phyloP scores from a whole-genome alignment of 1,284 basidiomycete genomes.

The Bondarzewia mesenterica region DNA sequence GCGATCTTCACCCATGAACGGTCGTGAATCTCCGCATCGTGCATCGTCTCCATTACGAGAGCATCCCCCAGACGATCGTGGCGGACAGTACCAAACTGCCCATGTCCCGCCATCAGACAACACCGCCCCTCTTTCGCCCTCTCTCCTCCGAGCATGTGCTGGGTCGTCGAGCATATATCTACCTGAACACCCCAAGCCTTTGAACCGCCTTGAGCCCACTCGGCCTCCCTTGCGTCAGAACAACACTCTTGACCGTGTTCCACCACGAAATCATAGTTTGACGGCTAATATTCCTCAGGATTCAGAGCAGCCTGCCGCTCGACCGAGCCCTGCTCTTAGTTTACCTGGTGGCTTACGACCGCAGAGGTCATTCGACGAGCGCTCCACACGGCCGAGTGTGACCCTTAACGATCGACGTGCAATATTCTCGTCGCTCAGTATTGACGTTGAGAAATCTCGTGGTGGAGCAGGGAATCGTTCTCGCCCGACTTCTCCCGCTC shows the following conservation, averaged over 20 bases:
- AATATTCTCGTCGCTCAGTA: conserved; percentile 7
- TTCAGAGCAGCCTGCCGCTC: neutral
- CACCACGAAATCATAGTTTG: conserved; percentile 14
- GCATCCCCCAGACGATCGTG: neutral
- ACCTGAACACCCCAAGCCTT: neutral
- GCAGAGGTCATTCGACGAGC: conserved; percentile 19
- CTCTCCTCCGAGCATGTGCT: neutral
- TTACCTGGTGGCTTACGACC: conserved; percentile 8
- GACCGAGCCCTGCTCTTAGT: conserved; percentile 1
- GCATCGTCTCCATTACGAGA: neutral
- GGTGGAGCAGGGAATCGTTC: conserved; percentile 19
- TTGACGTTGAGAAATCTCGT: conserved; percentile 14
- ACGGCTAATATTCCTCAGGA: neutral
- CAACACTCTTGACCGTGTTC: conserved; percentile 14
- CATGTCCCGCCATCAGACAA: too few relatives aligned
- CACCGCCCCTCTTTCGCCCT: too few relatives aligned
- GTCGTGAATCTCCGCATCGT: neutral
- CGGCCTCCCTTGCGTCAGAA: conserved; percentile 7
- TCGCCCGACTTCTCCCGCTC: conserved; percentile 45
- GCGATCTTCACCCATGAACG: neutral
- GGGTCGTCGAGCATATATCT: conserved; percentile 2
- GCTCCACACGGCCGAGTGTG: conserved; percentile 4
- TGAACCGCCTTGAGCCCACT: neutral
- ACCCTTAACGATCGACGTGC: neutral
- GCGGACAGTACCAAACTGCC: neutral